Evolutionary conservation across 2,329 filamentous ascomycete species (phyloP), one percentile per base, ranked within the genome.

Genomic region (Pseudogymnoascus sp.): DNA sequence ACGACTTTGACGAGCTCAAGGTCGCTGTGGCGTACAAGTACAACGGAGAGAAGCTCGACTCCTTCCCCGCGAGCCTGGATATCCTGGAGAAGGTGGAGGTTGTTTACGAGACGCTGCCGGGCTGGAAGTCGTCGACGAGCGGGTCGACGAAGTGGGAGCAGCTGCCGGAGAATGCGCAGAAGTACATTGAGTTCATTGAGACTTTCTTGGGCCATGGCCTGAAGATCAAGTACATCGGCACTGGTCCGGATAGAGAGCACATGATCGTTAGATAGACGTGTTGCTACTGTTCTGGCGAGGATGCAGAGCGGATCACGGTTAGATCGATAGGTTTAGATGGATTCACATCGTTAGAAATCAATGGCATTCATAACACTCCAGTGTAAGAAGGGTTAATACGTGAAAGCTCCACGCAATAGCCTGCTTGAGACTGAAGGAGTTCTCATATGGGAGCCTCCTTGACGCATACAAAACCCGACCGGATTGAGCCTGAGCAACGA

Each of bases 1-100:
- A 92, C 72, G 83, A 83, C 33, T 91, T 96, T 73, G 79, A 83
- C 8, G 86, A 85, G 70, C 82, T 95, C 75, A 89, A 92, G 74
- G 80, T 90, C 60, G 89, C 88, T 16, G 83, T 88, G 12, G 85
- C 84, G 1, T 96, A 96, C 77, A 80, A 62, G 31, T 63, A 40
- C 31, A 44, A 38, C 42, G 79, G 79, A 31, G 70, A 81, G 71
- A 75, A 77, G 63, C 74, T 88, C 10, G 78, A 82, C 16, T 84
- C 80, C 11, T 91, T 89, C 80, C 89, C 82, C 4, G 85, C 86
- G 6, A 83, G 88, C 69, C 79, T 85, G 14, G 76, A 79, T 44
- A 73, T 81, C 37, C 77, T 91, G 14, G 81, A 82, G 28, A 77
- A 78, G 61, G 80, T 84, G 62, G 82, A 88, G 70, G 84, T 89